Conservation (phyloP, 1,284 basidiomycete species). For the Fomitopsis pinicola region DNA sequence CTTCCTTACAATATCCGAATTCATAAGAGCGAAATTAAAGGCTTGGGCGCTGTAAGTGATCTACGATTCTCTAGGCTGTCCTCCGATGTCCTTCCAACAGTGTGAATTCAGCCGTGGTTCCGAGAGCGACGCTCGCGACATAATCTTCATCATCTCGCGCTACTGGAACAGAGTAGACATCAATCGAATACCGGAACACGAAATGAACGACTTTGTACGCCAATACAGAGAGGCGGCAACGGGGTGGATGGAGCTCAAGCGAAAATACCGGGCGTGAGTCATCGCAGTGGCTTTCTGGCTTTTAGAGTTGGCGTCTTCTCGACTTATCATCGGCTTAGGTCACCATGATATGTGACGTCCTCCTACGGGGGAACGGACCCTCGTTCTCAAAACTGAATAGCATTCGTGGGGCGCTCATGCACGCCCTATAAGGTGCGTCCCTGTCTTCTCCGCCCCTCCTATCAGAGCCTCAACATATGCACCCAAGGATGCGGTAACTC, state of each 20-base stretch:
- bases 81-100: conserved; percentile 3
- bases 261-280: conserved; percentile 55
- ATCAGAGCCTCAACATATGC: neutral
- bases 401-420: neutral
- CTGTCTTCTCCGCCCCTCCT: neutral
- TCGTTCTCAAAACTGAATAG: neutral
- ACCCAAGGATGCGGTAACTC: neutral
- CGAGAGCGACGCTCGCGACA: conserved; percentile 70
- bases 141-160: conserved; percentile 57
- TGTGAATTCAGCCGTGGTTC: conserved; percentile 46
- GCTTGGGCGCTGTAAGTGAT: conserved; percentile 66
- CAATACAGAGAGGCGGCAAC: conserved; percentile 50
- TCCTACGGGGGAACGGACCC: neutral
- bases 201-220: conserved; percentile 70
- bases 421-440: neutral
- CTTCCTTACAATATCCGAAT: conserved; percentile 75
- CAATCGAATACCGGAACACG: conserved; percentile 74
- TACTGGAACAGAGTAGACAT: conserved; percentile 78
- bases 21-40: conserved; percentile 74
- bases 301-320: conserved; percentile 2
- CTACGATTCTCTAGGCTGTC: conserved; percentile 13
- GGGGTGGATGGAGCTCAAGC: conserved; percentile 65
- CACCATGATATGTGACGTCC: neutral
- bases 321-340: conserved; percentile 5
- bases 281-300: neutral